Evolutionary conservation across 2,329 filamentous ascomycete genomes (phyloP).

Genomic region (Shiraia bambusicola): DNA sequence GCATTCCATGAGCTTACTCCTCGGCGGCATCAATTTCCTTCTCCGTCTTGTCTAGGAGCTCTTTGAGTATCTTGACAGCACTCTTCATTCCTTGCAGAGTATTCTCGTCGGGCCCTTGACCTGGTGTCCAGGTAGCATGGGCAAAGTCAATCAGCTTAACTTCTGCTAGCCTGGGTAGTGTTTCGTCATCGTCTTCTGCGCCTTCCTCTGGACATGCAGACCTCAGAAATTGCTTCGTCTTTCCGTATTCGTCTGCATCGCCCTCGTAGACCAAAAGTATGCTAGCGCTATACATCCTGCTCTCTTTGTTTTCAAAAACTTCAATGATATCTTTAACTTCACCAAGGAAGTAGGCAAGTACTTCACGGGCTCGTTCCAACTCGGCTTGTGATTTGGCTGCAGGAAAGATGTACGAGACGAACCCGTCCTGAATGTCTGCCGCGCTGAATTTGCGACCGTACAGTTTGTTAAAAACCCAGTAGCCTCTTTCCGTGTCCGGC

Average conservation of each 20-base stretch:
- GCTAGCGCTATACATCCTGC: constrained; percentile 67
- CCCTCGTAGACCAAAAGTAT: constrained; percentile 68
- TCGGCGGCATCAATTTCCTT: constrained; percentile 5
- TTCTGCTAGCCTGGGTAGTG: constrained; percentile 66
- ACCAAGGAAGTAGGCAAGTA: constrained; percentile 43
- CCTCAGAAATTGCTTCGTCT: constrained; percentile 37
- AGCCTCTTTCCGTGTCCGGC: constrained; percentile 53
- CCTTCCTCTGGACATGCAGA: constrained; percentile 35
- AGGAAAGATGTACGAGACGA: constrained; percentile 58
- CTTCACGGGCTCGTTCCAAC: constrained; percentile 49
- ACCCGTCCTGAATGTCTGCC: constrained; percentile 58
- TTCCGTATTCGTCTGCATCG: constrained; percentile 57
- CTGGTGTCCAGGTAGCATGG: constrained; percentile 81
- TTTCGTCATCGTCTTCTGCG: constrained; percentile 49
- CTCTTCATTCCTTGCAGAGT: constrained; percentile 71
- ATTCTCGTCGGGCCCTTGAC: constrained; percentile 85
- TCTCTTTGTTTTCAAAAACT: constrained; percentile 62
- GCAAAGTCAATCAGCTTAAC: constrained; percentile 97
- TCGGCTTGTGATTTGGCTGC: constrained; percentile 26
- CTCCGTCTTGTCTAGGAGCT: constrained; percentile 51
- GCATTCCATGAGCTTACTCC: background rate
- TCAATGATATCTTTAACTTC: constrained; percentile 58
- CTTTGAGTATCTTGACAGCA: constrained; percentile 69
- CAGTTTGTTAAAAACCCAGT: constrained; percentile 64
- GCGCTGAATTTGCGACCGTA: constrained; percentile 62